These are phyloP conservation scores for Blastobotrys muscicola DNA, from an alignment of 805 yeast genomes.

Conservation along the genomic window DNA sequence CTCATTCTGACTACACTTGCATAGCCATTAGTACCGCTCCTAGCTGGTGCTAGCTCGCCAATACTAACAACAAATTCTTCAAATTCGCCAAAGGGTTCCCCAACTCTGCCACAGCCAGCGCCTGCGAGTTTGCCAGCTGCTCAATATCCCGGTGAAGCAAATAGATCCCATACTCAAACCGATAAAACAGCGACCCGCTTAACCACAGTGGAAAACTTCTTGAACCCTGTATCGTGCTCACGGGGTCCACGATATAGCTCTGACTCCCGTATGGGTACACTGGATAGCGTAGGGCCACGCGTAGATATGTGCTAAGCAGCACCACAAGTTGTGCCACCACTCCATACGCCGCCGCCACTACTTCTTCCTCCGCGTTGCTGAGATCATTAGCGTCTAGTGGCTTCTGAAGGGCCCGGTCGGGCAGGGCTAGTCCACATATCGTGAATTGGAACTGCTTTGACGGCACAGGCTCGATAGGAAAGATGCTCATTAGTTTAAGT, in stretches of 20 bases:
- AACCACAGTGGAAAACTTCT: constrained; percentile 41
- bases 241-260: constrained; percentile 41
- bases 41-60: constrained; percentile 11
- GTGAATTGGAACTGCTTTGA: constrained; percentile 20
- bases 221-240: constrained; percentile 33
- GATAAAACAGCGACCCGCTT: constrained; percentile 33
- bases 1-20: too few species aligned
- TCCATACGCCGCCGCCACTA: constrained; percentile 42
- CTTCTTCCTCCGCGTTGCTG: constrained; percentile 28
- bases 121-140: constrained; percentile 30
- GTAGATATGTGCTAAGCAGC: constrained; percentile 33
- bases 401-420: constrained; percentile 6
- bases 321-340: constrained; percentile 36
- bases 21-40: too few species aligned
- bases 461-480: constrained; percentile 13
- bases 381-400: constrained; percentile 17
- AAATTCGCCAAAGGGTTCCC: constrained; percentile 31
- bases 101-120: constrained; percentile 25
- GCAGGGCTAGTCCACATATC: constrained; percentile 28
- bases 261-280: constrained; percentile 39
- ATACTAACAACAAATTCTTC: constrained; percentile 26
- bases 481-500: constrained; percentile 16
- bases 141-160: constrained; percentile 40
- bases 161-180: constrained; percentile 43
- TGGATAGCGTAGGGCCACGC: constrained; percentile 41